Evolutionary conservation across 805 yeast genomes (phyloP).

Genomic region (Dipodascopsis uninucleata): DNA sequence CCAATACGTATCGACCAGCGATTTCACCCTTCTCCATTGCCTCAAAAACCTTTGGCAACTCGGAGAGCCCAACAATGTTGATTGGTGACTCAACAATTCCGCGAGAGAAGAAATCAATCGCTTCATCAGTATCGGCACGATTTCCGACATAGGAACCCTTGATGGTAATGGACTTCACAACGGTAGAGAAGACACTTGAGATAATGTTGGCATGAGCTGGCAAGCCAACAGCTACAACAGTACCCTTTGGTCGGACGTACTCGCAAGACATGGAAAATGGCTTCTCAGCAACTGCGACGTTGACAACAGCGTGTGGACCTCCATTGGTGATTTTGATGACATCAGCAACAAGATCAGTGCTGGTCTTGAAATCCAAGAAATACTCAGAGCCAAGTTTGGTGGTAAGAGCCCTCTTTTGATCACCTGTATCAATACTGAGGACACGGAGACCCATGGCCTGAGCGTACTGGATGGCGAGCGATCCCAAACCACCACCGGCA

Average conservation of each 20-base stretch:
- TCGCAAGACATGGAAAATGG: conserved; percentile 61
- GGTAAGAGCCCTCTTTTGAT: conserved; percentile 53
- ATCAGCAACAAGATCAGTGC: conserved; percentile 53
- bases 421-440: conserved; percentile 69
- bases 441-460: conserved; percentile 73
- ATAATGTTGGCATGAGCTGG: conserved; percentile 75
- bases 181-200: conserved; percentile 68
- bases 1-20: conserved; percentile 85
- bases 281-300: conserved; percentile 67
- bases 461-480: conserved; percentile 71
- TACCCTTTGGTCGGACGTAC: conserved; percentile 63
- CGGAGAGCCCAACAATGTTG: conserved; percentile 70
- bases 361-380: conserved; percentile 56
- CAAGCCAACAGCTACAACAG: conserved; percentile 68
- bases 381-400: conserved; percentile 63
- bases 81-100: conserved; percentile 72
- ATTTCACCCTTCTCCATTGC: conserved; percentile 82
- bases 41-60: conserved; percentile 63
- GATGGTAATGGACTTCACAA: conserved; percentile 66
- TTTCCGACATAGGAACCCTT: conserved; percentile 85
- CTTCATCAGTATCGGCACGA: conserved; percentile 82
- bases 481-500: conserved; percentile 78
- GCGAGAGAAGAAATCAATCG: conserved; percentile 67
- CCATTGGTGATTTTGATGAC: conserved; percentile 59
- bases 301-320: conserved; percentile 73